Conservation (phyloP, 2,329 filamentous ascomycete species). For the Cladosporium sp. region DNA sequence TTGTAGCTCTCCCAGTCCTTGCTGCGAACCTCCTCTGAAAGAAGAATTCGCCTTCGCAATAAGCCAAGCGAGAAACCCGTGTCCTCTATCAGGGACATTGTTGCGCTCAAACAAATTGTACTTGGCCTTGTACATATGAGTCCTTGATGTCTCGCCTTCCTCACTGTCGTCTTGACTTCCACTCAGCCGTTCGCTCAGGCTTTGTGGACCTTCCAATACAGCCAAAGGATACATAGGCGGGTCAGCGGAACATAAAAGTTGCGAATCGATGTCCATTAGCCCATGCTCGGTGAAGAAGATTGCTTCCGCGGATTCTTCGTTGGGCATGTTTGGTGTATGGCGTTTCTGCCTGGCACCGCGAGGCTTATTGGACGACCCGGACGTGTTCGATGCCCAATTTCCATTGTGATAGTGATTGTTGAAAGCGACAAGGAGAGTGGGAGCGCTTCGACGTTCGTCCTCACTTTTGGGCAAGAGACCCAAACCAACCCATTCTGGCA, state of each 20-base stretch:
- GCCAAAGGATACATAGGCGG: neutral
- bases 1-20: neutral
- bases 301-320: constrained; percentile 45
- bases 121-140: constrained; percentile 24
- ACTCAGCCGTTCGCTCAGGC: neutral
- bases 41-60: neutral
- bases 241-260: constrained; percentile 18
- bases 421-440: constrained; percentile 56
- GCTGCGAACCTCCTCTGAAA: neutral
- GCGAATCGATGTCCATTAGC: constrained; percentile 43
- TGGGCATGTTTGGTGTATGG: constrained; percentile 13
- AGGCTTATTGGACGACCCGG: constrained; percentile 8
- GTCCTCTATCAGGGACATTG: neutral
- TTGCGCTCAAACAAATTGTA: neutral
- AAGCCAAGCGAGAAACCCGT: constrained; percentile 7
- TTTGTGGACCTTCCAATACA: neutral
- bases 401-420: constrained; percentile 24
- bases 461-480: constrained; percentile 50
- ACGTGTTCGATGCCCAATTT: too few relatives aligned
- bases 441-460: constrained; percentile 57
- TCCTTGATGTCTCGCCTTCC: constrained; percentile 28
- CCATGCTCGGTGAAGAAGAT: constrained; percentile 62
- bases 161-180: neutral
- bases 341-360: constrained; percentile 5
- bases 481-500: constrained; percentile 59